phyloP scores from a whole-genome alignment of 208 protist species.

The Hexamita inflata region DNA sequence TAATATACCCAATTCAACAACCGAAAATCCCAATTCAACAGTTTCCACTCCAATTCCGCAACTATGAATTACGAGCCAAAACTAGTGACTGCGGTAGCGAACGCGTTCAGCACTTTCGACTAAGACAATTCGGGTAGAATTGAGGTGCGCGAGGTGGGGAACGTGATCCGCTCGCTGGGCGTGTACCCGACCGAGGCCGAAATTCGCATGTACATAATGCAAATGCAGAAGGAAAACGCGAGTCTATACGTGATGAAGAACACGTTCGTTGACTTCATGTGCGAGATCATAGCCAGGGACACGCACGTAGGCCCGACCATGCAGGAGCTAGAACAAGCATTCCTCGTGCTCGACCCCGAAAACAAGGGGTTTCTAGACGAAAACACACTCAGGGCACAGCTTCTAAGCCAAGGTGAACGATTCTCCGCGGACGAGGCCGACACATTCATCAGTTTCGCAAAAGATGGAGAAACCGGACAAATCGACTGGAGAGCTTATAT shows the following conservation, averaged over 20 bases:
- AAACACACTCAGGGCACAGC: not conserved
- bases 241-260: not conserved
- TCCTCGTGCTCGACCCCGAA: not conserved
- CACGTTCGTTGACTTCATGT: not conserved
- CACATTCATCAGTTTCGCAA: not conserved
- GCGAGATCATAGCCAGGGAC: not conserved
- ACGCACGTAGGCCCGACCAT: not conserved
- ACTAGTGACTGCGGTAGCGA: not conserved
- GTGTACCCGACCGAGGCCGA: conserved; percentile 19
- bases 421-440: not conserved
- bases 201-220: not conserved
- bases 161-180: conserved; percentile 2
- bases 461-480: not conserved
- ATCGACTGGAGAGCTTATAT: conserved; percentile 17
- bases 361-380: not conserved
- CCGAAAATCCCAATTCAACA: too few relatives aligned
- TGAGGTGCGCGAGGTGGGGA: conserved; percentile 12
- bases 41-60: too few relatives aligned
- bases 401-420: not conserved
- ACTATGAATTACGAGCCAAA: too few relatives aligned
- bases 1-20: too few relatives aligned
- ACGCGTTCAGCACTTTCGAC: conserved; percentile 11
- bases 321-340: not conserved
- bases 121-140: not conserved
- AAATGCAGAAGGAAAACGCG: conserved; percentile 21